phyloP scores from a whole-genome alignment of 345 rosid genomes.

The Populus pruinosa region DNA sequence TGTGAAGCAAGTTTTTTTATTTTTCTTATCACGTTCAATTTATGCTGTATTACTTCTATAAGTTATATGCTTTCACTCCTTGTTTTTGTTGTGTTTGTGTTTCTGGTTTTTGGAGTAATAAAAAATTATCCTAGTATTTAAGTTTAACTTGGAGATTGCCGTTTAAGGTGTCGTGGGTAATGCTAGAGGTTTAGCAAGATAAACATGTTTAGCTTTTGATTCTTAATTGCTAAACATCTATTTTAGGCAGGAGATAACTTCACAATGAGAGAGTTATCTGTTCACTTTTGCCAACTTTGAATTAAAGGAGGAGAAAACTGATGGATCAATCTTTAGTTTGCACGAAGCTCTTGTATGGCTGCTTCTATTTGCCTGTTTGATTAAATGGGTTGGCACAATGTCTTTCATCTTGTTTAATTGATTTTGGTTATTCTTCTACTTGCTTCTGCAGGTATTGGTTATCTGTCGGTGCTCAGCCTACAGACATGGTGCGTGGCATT shows the following conservation, averaged over 20 bases:
- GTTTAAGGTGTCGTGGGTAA: background rate
- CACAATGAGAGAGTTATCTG: background rate
- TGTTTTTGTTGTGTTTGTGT: background rate
- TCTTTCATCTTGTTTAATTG: background rate
- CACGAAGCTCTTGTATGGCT: background rate
- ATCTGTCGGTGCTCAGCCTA: slow-evolving; percentile 19
- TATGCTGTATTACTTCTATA: background rate
- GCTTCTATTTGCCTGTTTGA: background rate
- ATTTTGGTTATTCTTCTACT: background rate
- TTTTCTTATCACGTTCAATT: background rate
- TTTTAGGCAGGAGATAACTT: background rate
- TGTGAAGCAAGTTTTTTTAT: background rate
- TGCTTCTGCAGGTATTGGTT: slow-evolving; percentile 16
- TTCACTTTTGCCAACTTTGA: background rate
- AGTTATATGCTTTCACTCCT: background rate
- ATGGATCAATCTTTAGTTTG: background rate
- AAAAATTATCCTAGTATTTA: background rate
- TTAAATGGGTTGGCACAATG: background rate
- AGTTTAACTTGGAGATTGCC: background rate
- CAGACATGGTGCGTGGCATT: slow-evolving; percentile 8
- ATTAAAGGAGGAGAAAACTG: background rate
- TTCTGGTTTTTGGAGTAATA: background rate
- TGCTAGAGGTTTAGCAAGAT: background rate
- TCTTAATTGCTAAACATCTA: background rate
- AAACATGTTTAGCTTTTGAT: background rate